Evolutionary conservation across 192 early-diverging fungal species (phyloP).

Genomic region (Anaeromyces robustus): DNA sequence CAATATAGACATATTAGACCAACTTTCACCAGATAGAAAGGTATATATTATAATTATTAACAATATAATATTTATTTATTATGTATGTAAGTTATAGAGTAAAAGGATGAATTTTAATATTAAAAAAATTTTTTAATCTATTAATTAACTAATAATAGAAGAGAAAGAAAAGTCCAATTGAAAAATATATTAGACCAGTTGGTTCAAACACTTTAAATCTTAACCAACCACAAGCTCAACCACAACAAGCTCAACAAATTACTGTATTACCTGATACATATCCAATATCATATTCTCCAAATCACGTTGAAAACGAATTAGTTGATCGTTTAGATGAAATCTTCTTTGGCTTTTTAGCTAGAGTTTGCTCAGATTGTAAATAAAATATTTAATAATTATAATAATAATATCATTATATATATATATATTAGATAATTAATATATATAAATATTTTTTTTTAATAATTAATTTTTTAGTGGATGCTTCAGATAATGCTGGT

Average conservation of each 20-base stretch:
- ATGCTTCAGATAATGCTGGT: slow-evolving; percentile 43
- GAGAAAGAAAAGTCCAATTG: background rate
- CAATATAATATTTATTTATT: too few relatives aligned
- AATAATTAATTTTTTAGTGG: slow-evolving; percentile 19
- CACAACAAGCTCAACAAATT: background rate
- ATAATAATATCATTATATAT: too few relatives aligned
- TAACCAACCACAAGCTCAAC: background rate
- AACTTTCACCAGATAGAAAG: background rate
- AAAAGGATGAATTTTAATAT: too few relatives aligned
- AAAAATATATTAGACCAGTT: background rate
- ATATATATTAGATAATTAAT: too few relatives aligned
- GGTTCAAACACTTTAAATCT: background rate
- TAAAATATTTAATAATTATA: background rate
- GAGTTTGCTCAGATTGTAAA: slow-evolving; percentile 51
- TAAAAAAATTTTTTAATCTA: too few relatives aligned
- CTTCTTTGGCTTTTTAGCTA: slow-evolving; percentile 48
- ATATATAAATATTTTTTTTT: too few relatives aligned
- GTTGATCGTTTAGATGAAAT: slow-evolving; percentile 38
- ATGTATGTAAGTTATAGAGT: too few relatives aligned
- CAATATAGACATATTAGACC: background rate
- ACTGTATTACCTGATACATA: background rate
- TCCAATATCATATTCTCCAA: background rate
- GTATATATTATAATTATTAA: background rate
- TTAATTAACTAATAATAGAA: background rate
- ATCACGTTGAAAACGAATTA: slow-evolving; percentile 7